Evolutionary conservation across 129 eudicot genomes (phyloP).

Genomic region (Apium graveolens): DNA sequence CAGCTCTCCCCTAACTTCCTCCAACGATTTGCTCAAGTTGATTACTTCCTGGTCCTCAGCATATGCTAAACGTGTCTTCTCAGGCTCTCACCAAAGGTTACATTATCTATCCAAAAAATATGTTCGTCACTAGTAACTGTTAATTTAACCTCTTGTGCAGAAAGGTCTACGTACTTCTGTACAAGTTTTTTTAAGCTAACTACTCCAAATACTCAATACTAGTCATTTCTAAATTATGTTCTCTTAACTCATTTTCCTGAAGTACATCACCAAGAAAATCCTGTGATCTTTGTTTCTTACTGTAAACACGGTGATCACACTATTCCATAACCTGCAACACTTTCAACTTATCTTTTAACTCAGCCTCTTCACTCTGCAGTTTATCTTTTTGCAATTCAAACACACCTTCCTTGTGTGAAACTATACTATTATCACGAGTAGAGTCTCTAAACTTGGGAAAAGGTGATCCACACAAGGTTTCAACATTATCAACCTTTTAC

Average conservation of each 20-base stretch:
- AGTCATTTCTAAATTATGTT: slow-evolving; percentile 25
- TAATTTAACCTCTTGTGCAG: slow-evolving; percentile 9
- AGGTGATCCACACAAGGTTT: slow-evolving; percentile 47
- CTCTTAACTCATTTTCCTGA: slow-evolving; percentile 44
- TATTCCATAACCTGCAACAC: slow-evolving; percentile 42
- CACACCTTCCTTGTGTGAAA: slow-evolving; percentile 27
- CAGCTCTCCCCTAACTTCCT: slow-evolving; percentile 46
- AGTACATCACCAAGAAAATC: slow-evolving; percentile 47
- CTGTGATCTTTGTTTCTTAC: slow-evolving; percentile 49
- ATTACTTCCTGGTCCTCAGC: slow-evolving; percentile 24
- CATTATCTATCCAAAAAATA: slow-evolving; percentile 14
- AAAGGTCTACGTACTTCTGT: slow-evolving; percentile 26
- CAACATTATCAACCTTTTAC: slow-evolving; percentile 52
- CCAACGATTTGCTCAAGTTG: slow-evolving; percentile 48
- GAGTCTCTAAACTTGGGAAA: slow-evolving; percentile 42
- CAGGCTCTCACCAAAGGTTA: slow-evolving; percentile 29
- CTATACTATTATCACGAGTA: slow-evolving; percentile 36
- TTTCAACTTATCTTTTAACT: slow-evolving; percentile 37
- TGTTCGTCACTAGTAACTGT: slow-evolving; percentile 25
- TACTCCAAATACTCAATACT: slow-evolving; percentile 46
- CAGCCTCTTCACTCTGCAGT: slow-evolving; percentile 33
- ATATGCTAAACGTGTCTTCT: slow-evolving; percentile 15
- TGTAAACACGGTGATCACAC: slow-evolving; percentile 36
- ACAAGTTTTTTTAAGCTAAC: slow-evolving; percentile 42
- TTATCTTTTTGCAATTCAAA: slow-evolving; percentile 28